Conservation (phyloP, 164 flowering plant species). For the grape (Vitis vinifera) region DNA sequence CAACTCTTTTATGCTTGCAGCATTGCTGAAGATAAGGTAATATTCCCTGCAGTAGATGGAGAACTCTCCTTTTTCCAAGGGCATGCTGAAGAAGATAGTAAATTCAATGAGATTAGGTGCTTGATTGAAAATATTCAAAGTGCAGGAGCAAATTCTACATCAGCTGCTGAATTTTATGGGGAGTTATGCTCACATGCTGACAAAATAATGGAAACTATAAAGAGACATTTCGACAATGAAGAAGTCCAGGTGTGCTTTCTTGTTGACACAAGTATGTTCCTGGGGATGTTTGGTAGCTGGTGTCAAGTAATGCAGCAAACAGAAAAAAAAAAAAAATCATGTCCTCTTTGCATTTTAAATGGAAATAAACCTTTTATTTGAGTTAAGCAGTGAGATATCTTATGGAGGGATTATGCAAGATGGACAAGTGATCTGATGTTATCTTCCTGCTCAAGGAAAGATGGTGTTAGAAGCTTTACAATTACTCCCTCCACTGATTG, state of each 20-base stretch:
- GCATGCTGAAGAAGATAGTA: conserved; percentile 93
- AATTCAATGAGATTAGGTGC: conserved; percentile 77
- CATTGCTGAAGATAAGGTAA: conserved; percentile 93
- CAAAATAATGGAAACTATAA: conserved; percentile 81
- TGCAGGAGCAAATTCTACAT: conserved; percentile 73
- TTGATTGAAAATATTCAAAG: conserved; percentile 84
- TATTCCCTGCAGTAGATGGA: conserved; percentile 92
- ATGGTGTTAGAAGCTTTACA: not conserved
- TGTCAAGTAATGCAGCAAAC: conserved; percentile 1
- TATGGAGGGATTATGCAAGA: too few species aligned
- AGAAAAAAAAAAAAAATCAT: not conserved
- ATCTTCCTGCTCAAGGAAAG: too few species aligned
- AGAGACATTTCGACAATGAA: conserved; percentile 79
- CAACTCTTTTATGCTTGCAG: conserved; percentile 45
- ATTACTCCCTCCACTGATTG: not conserved
- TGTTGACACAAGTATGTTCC: not conserved
- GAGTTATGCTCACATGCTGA: conserved; percentile 84
- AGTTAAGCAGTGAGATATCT: too few species aligned
- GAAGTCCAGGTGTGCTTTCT: conserved; percentile 72
- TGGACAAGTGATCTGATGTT: too few species aligned
- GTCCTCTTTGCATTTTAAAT: too few species aligned
- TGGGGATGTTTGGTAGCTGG: conserved; percentile 1
- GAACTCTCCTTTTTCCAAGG: conserved; percentile 81
- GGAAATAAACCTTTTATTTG: too few species aligned
- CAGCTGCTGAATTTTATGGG: conserved; percentile 67